Evolutionary conservation across 2,329 filamentous ascomycete species (phyloP).

Genomic region (Plectosphaerella sp.): DNA sequence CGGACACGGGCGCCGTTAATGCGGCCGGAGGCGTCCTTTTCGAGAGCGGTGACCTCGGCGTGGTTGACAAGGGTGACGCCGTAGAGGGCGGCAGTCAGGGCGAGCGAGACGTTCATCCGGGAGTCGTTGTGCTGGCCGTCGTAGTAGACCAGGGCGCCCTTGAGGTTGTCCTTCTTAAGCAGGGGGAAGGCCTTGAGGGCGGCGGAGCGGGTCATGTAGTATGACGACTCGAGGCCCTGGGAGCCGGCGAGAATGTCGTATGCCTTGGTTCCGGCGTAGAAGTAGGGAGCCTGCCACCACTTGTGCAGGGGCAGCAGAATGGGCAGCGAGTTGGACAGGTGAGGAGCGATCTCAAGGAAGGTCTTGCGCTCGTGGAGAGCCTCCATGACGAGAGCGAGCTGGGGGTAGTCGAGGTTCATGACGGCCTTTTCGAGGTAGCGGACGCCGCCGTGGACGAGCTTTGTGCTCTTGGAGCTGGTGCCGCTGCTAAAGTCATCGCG

Average conservation of each 20-base stretch:
- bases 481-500: conserved; percentile 79
- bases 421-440: conserved; percentile 83
- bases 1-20: conserved; percentile 59
- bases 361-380: conserved; percentile 78
- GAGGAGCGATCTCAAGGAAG: conserved; percentile 77
- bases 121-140: conserved; percentile 86
- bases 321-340: conserved; percentile 75
- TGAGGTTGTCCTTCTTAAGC: conserved; percentile 67
- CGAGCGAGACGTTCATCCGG: conserved; percentile 80
- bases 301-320: conserved; percentile 79
- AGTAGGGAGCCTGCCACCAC: conserved; percentile 79
- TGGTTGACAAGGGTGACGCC: conserved; percentile 79
- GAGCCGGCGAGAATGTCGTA: conserved; percentile 79
- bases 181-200: conserved; percentile 75
- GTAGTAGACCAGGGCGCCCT: conserved; percentile 81
- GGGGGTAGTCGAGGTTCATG: conserved; percentile 79
- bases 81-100: conserved; percentile 75
- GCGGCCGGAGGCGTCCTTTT: conserved; percentile 64
- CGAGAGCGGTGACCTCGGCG: conserved; percentile 69
- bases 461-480: conserved; percentile 83
- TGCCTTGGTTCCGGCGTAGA: conserved; percentile 67
- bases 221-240: conserved; percentile 79
- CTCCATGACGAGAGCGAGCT: conserved; percentile 77
- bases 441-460: conserved; percentile 80
- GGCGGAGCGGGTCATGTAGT: conserved; percentile 74